Percentiles rank a stretch among this genome's conserved stretches.
Evolutionary conservation across 768 basidiomycete genomes (phyloP).

Genomic region (Hygrophorus russula): DNA sequence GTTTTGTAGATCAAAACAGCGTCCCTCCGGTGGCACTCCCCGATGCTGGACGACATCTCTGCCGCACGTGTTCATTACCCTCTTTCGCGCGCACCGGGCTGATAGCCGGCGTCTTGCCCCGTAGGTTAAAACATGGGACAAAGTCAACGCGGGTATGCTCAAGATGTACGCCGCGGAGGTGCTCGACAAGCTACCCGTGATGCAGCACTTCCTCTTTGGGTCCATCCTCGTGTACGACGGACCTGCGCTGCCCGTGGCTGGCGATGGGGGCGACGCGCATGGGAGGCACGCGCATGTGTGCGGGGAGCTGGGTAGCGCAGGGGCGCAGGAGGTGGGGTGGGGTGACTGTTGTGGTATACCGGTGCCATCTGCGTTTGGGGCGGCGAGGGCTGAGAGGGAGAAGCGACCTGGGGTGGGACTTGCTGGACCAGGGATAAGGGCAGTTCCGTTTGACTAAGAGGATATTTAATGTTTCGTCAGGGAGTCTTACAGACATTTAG

Average conservation of each 20-base stretch:
- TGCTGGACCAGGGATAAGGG: conserved; percentile 53
- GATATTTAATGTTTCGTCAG: too few species aligned
- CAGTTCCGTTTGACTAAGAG: conserved; percentile 69
- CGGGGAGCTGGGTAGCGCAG: conserved; percentile 29
- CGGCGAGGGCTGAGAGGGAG: conserved; percentile 43
- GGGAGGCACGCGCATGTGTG: conserved; percentile 39
- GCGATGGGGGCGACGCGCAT: conserved; percentile 26
- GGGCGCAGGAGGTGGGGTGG: conserved; percentile 45
- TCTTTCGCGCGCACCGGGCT: background rate
- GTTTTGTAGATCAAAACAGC: conserved; percentile 81
- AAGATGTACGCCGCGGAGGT: conserved; percentile 99
- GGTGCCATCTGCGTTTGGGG: conserved; percentile 74
- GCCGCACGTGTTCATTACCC: conserved; percentile 30
- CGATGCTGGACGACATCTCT: conserved; percentile 97
- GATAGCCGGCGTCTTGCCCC: too few species aligned
- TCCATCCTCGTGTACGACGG: conserved; percentile 64
- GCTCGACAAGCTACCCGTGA: conserved; percentile 86
- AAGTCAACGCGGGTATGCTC: conserved; percentile 91
- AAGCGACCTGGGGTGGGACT: conserved; percentile 29
- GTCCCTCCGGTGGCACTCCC: conserved; percentile 93
- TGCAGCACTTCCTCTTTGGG: conserved; percentile 95
- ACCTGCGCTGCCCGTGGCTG: conserved; percentile 26
- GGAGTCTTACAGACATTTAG: too few species aligned
- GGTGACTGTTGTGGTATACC: conserved; percentile 90
- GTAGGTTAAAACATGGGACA: conserved; percentile 88